Base-by-base conservation (phyloP, 1,284 basidiomycete species). In the Apiotrichum domesticum region DNA sequence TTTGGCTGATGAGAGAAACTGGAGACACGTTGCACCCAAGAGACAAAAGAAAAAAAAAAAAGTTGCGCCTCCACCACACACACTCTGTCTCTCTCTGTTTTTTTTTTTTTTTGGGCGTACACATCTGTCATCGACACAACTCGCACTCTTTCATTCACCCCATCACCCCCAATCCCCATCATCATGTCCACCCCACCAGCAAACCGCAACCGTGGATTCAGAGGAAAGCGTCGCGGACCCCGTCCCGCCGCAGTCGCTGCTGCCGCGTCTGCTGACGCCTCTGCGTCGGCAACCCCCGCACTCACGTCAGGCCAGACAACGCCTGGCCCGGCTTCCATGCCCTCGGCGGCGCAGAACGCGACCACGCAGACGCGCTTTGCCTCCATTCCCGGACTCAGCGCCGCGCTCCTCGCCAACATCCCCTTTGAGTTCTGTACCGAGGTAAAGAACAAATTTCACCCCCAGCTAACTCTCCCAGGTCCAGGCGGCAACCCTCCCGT, bases 401-500 rank as follows among this genome's bases (percentile, higher is more conserved):
- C 56, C 32, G 51, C 62, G 45, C 63, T 74, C 14, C 59, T 72
- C 15, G 35, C 55, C 4, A 59, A 61, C 21, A 67, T 78, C 11
- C 72, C 74, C 3, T 77, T 75, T 64, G 68, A 71, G 52, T 65
- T 57, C 62, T 78, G 78, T 66, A 77, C 77, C 3, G 72, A 75
- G 49, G 78, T 80, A 14, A 46, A 66, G 29, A 21, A 5, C 6
- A 35, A 4, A 14, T 13, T 15, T 11, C 3, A 35, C 9, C 7
- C 3, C 32, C 21, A 10, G 21, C 6, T 9, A 7, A 39, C 37
- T 35, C 51, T 46, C n/a, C 29, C 55, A 68, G 68, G 69, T 75
- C 15, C 80, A 81, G 68, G 79, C 79, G 6, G 73, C 75, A 40
- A 80, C 80, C 1, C 66, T 82, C 14, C 74, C 76, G n/a, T 63